phyloP scores from a whole-genome alignment of 768 basidiomycete genomes.

The Lactifluus hygrophoroides region DNA sequence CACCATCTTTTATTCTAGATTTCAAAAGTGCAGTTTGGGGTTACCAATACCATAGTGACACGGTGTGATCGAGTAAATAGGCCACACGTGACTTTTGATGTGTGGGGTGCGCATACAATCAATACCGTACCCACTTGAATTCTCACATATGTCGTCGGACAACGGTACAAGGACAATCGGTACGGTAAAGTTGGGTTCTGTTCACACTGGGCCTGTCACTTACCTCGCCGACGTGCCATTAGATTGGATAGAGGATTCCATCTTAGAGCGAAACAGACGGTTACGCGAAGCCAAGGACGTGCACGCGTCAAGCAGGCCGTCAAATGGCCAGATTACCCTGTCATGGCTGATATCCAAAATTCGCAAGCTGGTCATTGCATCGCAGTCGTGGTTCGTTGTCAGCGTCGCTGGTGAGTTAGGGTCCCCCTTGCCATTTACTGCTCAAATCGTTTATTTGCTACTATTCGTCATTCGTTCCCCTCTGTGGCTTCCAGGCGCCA shows the following conservation, averaged over 20 bases:
- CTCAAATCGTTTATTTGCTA: background rate
- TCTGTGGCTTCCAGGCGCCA: slow-evolving; percentile 51
- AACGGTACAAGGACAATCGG: slow-evolving; percentile 4
- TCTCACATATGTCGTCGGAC: slow-evolving; percentile 12
- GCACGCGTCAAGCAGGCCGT: slow-evolving; percentile 36
- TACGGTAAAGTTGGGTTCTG: background rate
- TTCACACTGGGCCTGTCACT: background rate
- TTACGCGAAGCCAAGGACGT: slow-evolving; percentile 48
- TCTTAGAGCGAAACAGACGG: slow-evolving; percentile 77
- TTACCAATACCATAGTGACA: background rate
- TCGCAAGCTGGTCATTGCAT: slow-evolving; percentile 52
- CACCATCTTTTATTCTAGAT: slow-evolving; percentile 15
- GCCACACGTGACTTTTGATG: slow-evolving; percentile 9
- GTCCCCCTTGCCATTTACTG: background rate
- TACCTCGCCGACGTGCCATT: background rate
- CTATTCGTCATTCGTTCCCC: no score
- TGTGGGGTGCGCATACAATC: no score
- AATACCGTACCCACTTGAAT: no score
- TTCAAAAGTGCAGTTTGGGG: background rate
- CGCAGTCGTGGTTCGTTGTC: slow-evolving; percentile 90
- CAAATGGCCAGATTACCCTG: slow-evolving; percentile 42
- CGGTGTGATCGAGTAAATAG: no score
- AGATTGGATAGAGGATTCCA: slow-evolving; percentile 98
- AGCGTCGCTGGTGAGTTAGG: slow-evolving; percentile 70
- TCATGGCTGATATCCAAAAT: slow-evolving; percentile 56